These are phyloP conservation scores for Glycine latifolia DNA, from an alignment of 306 rosid species.

Conservation along the genomic window DNA sequence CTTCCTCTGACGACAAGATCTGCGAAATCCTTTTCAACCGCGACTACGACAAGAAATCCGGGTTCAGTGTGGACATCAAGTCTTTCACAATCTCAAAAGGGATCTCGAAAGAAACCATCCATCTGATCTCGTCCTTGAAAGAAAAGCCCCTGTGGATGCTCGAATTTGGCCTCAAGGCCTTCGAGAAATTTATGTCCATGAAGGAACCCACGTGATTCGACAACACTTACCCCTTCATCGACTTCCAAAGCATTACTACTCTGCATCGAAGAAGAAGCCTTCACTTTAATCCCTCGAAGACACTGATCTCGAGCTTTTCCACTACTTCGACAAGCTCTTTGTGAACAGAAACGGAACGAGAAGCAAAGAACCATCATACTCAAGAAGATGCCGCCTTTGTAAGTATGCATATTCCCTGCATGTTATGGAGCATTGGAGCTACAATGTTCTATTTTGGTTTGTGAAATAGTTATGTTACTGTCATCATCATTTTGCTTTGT, in stretches of 20 bases:
- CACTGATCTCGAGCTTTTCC: neutral
- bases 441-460: constrained; percentile 4
- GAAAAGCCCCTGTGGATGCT: neutral
- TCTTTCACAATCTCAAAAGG: neutral
- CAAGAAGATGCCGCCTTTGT: constrained; percentile 60
- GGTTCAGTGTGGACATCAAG: neutral
- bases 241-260: neutral
- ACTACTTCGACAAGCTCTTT: constrained; percentile 15
- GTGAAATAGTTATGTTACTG: neutral
- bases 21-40: constrained; percentile 2
- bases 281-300: neutral
- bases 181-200: constrained; percentile 6
- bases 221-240: neutral
- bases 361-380: constrained; percentile 37
- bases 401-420: constrained; percentile 51
- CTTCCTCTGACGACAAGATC: neutral
- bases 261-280: neutral
- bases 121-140: neutral
- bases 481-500: constrained; percentile 31
- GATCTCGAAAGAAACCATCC: neutral
- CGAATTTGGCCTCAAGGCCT: neutral
- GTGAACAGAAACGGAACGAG: constrained; percentile 57
- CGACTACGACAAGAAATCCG: constrained; percentile 10
- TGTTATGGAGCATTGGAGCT: constrained; percentile 13
- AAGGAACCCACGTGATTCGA: neutral